phyloP scores from a whole-genome alignment of 345 rosid genomes.

The Hypericum androsaemum region DNA sequence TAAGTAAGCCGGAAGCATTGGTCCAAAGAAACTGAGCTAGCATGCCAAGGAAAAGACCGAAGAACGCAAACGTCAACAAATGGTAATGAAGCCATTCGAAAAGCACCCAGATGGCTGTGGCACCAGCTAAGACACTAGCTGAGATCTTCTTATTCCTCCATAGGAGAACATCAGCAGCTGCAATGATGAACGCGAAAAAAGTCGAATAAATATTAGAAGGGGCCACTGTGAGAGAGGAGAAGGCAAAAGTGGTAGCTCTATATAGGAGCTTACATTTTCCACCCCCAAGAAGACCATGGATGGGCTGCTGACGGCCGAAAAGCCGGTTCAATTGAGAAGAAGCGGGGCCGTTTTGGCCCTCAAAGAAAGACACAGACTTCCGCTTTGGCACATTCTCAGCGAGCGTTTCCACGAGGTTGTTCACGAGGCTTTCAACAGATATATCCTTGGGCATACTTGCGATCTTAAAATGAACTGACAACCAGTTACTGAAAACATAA shows the following conservation, averaged over 20 bases:
- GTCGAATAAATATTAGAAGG: neutral
- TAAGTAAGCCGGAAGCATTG: slow-evolving; percentile 60
- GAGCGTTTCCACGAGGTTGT: slow-evolving; percentile 51
- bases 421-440: slow-evolving; percentile 43
- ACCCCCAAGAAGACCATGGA: slow-evolving; percentile 76
- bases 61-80: slow-evolving; percentile 55
- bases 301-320: slow-evolving; percentile 74
- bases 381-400: slow-evolving; percentile 49
- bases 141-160: slow-evolving; percentile 99
- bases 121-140: slow-evolving; percentile 50
- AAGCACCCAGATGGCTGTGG: slow-evolving; percentile 78
- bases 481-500: too few relatives aligned
- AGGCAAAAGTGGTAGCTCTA: neutral
- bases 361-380: slow-evolving; percentile 53
- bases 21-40: slow-evolving; percentile 74
- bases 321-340: slow-evolving; percentile 51
- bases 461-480: neutral
- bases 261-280: slow-evolving; percentile 57
- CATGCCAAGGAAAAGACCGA: slow-evolving; percentile 70
- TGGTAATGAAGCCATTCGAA: slow-evolving; percentile 91
- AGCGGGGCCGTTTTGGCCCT: slow-evolving; percentile 41
- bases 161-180: slow-evolving; percentile 96
- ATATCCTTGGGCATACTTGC: slow-evolving; percentile 72
- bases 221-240: neutral
- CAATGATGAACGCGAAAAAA: slow-evolving; percentile 10